Evolutionary conservation across 169 alveolate genomes (phyloP).

Genomic region (Plasmodium yoelii): DNA sequence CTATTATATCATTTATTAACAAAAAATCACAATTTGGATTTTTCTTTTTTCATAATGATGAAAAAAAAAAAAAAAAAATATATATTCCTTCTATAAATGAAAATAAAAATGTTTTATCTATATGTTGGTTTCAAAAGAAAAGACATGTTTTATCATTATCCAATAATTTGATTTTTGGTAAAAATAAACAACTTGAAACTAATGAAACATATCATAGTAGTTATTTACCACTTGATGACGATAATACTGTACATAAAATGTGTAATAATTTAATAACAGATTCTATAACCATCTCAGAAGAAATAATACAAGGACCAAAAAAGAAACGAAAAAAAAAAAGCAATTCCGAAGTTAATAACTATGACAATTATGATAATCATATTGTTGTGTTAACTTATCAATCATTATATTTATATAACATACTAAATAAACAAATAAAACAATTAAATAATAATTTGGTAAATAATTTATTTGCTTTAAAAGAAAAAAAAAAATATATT

Average conservation of each 20-base stretch:
- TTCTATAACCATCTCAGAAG: neutral
- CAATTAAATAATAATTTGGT: conserved; percentile 18
- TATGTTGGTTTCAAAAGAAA: conserved; percentile 48
- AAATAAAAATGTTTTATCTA: conserved; percentile 36
- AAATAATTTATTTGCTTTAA: conserved; percentile 24
- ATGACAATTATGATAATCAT: conserved; percentile 10
- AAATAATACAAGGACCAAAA: neutral
- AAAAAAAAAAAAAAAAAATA: neutral
- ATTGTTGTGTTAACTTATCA: conserved; percentile 32
- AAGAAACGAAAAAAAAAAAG: neutral
- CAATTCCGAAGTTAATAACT: too few species aligned
- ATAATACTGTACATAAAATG: too few species aligned
- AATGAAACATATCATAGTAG: too few species aligned
- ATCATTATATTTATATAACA: conserved; percentile 35
- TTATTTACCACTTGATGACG: too few species aligned
- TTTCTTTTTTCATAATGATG: conserved; percentile 10
- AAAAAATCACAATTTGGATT: conserved; percentile 42
- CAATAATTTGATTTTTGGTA: too few species aligned
- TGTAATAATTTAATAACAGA: too few species aligned
- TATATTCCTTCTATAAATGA: conserved; percentile 41
- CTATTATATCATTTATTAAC: conserved; percentile 58
- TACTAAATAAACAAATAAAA: conserved; percentile 15
- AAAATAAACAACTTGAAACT: too few species aligned
- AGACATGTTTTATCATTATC: neutral
- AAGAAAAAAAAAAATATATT: conserved; percentile 36